Evolutionary conservation across 352 stramenopile species (phyloP), one percentile per base, ranked within the genome.

Genomic region (Phytophthora citrophthora): DNA sequence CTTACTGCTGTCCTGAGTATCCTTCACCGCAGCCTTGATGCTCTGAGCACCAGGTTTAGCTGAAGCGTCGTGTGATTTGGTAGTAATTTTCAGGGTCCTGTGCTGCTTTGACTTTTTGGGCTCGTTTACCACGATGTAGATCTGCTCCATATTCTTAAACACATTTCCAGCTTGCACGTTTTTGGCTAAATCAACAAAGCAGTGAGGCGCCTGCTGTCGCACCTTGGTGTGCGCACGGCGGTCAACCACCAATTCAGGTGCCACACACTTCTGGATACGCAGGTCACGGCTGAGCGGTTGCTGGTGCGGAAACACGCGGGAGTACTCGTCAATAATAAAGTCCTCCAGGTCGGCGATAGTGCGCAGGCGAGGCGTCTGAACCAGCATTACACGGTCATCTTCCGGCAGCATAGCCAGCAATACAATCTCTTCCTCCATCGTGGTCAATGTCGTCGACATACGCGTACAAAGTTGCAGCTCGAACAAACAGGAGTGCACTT

Each of bases 81-180:
- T 24, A 10, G 32, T 31, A 44, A 61, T 45, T 8, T 52, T 53
- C 44, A 70, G 62, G 0, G 26, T 27, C 18, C 13, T 13, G 4
- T 31, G 20, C 12, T 49, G 24, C 27, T 61, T 56, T 20, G 68
- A 52, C 24, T 73, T 72, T 51, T 50, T 59, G 34, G 40, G 32
- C 31, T 38, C 23, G 59, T 84, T 84, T 16, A 64, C 29, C 18
- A 85, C 80, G 10, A 93, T 71, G 59, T 90, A 93, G 27, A 93
- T 79, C 64, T 89, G 84, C 69, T 93, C 84, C 84, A 93, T 93
- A 59, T 86, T 76, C 49, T 73, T 46, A 55, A 93, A 93, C 26
- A 88, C 79, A 43, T 91, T 91, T 54, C 82, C 82, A 11, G 81
- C 72, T 64, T 93, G 84, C 41, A 90, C 81, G 29, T 87, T 90